A percentile compares a stretch with the other conserved stretches of the same genome.
Conservation (phyloP, 176 grass and related monocot genomes). For the Aegilops speltoides region DNA sequence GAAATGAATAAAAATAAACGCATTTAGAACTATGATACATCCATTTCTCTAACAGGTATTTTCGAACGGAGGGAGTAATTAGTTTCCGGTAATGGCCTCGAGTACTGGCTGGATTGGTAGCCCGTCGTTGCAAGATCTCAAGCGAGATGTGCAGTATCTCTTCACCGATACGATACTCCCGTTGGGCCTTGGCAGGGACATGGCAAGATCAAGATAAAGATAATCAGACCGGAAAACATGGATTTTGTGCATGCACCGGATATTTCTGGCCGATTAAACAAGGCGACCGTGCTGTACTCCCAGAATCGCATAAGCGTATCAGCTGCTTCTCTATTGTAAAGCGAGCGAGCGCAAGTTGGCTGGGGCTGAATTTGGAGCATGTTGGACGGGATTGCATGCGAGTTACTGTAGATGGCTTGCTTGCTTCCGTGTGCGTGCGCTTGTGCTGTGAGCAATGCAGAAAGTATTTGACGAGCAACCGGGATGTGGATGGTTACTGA, state of each 20-base stretch:
- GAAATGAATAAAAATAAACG: no score
- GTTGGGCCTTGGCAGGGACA: neutral
- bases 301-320: neutral
- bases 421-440: neutral
- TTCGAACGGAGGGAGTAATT: no score
- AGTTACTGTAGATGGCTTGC: no score
- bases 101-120: neutral
- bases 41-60: no score
- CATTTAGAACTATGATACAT: no score
- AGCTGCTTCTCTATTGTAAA: neutral
- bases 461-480: no score
- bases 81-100: neutral
- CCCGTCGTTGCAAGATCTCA: neutral
- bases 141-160: conserved; percentile 4
- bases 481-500: no score
- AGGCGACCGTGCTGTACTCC: neutral
- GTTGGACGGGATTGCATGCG: neutral
- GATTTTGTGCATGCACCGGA: neutral
- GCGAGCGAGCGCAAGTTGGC: neutral
- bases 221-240: neutral
- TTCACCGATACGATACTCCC: neutral
- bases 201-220: neutral
- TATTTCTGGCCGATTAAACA: neutral
- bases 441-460: no score
- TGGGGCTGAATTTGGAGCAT: neutral